Percentiles rank a stretch among this genome's conserved stretches.
Evolutionary conservation across 2,329 filamentous ascomycete genomes (phyloP).

Genomic region (Diaporthe vexans): DNA sequence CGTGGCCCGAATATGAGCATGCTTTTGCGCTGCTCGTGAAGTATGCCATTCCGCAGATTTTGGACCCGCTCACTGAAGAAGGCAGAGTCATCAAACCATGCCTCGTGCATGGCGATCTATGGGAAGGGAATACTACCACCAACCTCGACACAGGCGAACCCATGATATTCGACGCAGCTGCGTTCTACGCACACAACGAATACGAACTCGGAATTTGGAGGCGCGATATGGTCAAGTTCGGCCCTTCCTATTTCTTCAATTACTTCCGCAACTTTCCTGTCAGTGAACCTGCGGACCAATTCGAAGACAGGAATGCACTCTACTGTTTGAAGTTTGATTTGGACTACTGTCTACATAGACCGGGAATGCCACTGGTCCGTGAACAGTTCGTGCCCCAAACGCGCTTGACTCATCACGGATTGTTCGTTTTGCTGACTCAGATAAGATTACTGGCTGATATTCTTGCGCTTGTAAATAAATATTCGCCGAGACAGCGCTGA

Average conservation of each 20-base stretch:
- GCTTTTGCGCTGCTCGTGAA: neutral
- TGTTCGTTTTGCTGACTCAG: neutral
- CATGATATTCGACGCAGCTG: conserved; percentile 7
- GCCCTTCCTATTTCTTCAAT: neutral
- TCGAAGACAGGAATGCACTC: conserved; percentile 32
- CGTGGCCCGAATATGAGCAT: conserved; percentile 7
- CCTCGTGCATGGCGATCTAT: conserved; percentile 14
- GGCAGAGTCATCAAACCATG: conserved; percentile 12
- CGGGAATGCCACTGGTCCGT: neutral
- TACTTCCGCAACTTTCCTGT: conserved; percentile 31
- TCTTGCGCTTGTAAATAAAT: neutral
- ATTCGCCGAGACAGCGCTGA: neutral
- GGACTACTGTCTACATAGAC: conserved; percentile 2
- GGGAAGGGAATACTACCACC: conserved; percentile 18
- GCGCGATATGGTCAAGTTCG: neutral
- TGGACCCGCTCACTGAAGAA: neutral
- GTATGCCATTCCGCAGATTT: conserved; percentile 1
- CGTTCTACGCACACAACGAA: conserved; percentile 25
- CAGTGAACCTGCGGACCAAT: conserved; percentile 34
- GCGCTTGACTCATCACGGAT: rapidly evolving
- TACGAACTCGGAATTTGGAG: conserved; percentile 22
- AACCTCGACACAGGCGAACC: conserved; percentile 1
- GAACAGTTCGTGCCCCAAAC: neutral
- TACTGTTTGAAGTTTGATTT: conserved; percentile 26
- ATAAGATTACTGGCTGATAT: neutral